Percentiles rank a stretch among this genome's conserved stretches.
phyloP scores from a whole-genome alignment of 179 eudicot species.

The Carnegiea gigantea region DNA sequence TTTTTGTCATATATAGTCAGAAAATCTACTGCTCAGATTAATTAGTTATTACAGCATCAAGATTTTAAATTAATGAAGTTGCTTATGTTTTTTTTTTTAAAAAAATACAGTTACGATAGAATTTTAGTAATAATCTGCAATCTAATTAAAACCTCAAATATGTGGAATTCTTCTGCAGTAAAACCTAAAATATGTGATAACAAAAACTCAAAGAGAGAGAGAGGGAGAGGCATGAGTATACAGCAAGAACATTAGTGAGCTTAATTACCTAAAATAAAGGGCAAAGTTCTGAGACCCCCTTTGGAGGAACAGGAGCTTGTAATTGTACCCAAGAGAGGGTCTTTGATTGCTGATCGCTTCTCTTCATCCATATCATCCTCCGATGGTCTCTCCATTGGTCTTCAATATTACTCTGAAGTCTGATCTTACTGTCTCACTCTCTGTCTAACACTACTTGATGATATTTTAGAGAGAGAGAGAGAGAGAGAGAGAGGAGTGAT shows the following conservation, averaged over 20 bases:
- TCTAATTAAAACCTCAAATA: too few species aligned
- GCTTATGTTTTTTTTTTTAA: too few species aligned
- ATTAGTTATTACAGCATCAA: too few species aligned
- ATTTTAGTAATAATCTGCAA: too few species aligned
- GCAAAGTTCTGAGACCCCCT: conserved; percentile 48
- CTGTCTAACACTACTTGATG: not conserved
- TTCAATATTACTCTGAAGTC: too few species aligned
- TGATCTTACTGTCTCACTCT: not conserved
- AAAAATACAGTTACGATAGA: too few species aligned
- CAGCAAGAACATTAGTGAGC: not conserved
- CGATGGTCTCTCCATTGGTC: not conserved
- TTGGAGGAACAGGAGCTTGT: conserved; percentile 5
- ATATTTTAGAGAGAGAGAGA: not conserved
- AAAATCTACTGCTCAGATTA: too few species aligned
- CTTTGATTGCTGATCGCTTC: not conserved
- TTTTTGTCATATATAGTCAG: too few species aligned
- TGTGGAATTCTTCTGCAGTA: too few species aligned
- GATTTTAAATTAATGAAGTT: too few species aligned
- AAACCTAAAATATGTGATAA: too few species aligned
- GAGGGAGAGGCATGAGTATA: not conserved
- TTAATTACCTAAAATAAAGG: conserved; percentile 45
- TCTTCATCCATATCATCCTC: not conserved
- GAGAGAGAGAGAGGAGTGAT: not conserved
- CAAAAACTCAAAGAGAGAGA: too few species aligned
- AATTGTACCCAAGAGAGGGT: conserved; percentile 28